Base-by-base conservation (phyloP, 345 rosid genomes). In the Linum tenue region DNA sequence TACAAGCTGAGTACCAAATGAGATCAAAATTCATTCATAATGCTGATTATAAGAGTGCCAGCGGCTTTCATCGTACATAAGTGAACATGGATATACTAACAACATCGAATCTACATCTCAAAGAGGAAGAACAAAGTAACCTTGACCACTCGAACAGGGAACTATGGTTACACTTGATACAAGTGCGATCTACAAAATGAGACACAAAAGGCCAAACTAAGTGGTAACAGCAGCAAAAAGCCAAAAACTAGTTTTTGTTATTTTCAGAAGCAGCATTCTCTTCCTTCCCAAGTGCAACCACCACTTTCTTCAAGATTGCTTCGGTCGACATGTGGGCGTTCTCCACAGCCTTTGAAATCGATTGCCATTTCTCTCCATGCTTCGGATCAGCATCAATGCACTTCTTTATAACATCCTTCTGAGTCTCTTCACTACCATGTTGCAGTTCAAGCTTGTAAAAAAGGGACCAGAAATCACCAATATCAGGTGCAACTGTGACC, bases 361-460 rank as follows among this genome's bases (percentile, higher is more conserved):
- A 77, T 69, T 92, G 96, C 96, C 96, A 92, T 70, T 80, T 85
- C 80, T 92, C 98, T 39, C 98, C 92, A 39, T 89, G 89, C 73
- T 86, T 89, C 3, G 98, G 95, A 68, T 92, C 96, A 31, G 89
- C 83, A 60, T 84, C 88, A 53, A 81, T 59, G 64, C 96, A 87
- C 70, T 87, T 87, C 64, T 83, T 78, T 38, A 89, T 40, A 11
- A 89, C 95, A 39, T 92, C 98, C 75, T 81, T 87, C 76, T 86
- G 96, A 73, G 60, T 70, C 57, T 84, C 98, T 51, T 89, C 98
- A 37, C 68, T 64, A 12, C 98, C 96, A 66, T 92, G 90, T 70
- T 89, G 96, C 63, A 85, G 84, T 74, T 92, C 98, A 71, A 92
- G 84, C 70, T 92, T 87, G 84, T 89, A 89, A 67, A 82, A 89